A percentile compares a stretch with the other conserved stretches of the same genome.
phyloP scores from a whole-genome alignment of 495 filamentous ascomycete species.

The Beverwykella pulmonaria region DNA sequence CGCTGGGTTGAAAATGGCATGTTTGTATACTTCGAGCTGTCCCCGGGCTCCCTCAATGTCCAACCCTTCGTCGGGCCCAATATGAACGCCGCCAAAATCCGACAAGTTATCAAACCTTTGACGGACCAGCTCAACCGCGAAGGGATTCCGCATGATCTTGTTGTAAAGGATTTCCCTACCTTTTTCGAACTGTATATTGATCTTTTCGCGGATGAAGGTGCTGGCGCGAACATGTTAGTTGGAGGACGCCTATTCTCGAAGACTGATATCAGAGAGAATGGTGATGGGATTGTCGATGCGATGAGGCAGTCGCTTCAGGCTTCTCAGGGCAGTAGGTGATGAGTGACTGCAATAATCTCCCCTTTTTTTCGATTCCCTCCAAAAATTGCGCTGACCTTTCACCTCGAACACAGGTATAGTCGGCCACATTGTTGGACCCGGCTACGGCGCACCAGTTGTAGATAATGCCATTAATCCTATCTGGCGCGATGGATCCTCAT shows the following conservation, averaged over 20 bases:
- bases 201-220: slow-evolving; percentile 16
- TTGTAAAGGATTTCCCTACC: slow-evolving; percentile 10
- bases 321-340: neutral
- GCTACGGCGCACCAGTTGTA: neutral
- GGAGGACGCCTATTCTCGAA: slow-evolving; percentile 19
- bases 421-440: slow-evolving; percentile 25
- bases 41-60: slow-evolving; percentile 4
- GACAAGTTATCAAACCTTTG: slow-evolving; percentile 19
- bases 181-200: slow-evolving; percentile 21
- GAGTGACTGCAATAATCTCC: too few relatives aligned
- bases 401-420: neutral
- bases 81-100: slow-evolving; percentile 15
- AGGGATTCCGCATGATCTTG: neutral
- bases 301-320: slow-evolving; percentile 2
- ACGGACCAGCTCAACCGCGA: slow-evolving; percentile 9
- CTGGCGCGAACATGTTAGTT: slow-evolving; percentile 9
- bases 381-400: too few relatives aligned
- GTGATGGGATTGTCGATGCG: slow-evolving; percentile 17
- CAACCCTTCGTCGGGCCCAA: slow-evolving; percentile 22
- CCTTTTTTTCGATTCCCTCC: too few relatives aligned
- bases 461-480: slow-evolving; percentile 21
- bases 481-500: slow-evolving; percentile 13
- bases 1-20: slow-evolving; percentile 24
- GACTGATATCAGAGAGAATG: slow-evolving; percentile 9
- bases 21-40: slow-evolving; percentile 20